Conservation (phyloP, 257 asterid species). For the Striga asiatica region DNA sequence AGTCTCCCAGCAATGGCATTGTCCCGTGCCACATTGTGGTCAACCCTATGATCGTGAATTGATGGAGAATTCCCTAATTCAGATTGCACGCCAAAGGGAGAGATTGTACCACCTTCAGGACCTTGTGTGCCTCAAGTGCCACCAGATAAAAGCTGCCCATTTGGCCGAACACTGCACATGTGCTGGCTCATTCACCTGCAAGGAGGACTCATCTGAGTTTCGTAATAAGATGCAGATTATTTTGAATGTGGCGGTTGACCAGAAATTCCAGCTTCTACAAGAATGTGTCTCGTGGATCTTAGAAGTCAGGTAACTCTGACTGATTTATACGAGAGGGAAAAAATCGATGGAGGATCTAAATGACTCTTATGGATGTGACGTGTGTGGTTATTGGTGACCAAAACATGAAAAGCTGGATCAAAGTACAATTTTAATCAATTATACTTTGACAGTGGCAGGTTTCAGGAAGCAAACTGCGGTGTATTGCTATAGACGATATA, state of each 20-base stretch:
- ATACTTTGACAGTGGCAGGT: too few species aligned
- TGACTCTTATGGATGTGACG: neutral
- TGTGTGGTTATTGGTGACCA: too few species aligned
- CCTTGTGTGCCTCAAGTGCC: conserved; percentile 80
- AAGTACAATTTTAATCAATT: too few species aligned
- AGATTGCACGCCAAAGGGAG: conserved; percentile 79
- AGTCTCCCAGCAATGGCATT: conserved; percentile 64
- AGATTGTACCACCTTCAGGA: conserved; percentile 85
- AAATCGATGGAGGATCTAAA: too few species aligned
- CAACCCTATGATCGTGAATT: conserved; percentile 80
- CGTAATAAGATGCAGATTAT: conserved; percentile 54
- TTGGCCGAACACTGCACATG: conserved; percentile 72
- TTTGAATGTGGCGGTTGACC: conserved; percentile 49
- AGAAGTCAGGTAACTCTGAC: conserved; percentile 22
- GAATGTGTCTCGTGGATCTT: conserved; percentile 77
- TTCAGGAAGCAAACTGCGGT: too few species aligned
- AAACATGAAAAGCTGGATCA: too few species aligned
- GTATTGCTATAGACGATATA: too few species aligned
- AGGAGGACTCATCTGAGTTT: conserved; percentile 52
- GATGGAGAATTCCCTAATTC: conserved; percentile 78
- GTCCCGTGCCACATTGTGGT: conserved; percentile 69
- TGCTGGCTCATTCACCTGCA: conserved; percentile 83
- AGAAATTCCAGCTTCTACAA: conserved; percentile 66
- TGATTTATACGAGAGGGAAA: too few species aligned
- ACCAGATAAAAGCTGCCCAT: conserved; percentile 79